phyloP scores from a whole-genome alignment of 2,329 filamentous ascomycete genomes.

The Gaeumannomyces sp. region DNA sequence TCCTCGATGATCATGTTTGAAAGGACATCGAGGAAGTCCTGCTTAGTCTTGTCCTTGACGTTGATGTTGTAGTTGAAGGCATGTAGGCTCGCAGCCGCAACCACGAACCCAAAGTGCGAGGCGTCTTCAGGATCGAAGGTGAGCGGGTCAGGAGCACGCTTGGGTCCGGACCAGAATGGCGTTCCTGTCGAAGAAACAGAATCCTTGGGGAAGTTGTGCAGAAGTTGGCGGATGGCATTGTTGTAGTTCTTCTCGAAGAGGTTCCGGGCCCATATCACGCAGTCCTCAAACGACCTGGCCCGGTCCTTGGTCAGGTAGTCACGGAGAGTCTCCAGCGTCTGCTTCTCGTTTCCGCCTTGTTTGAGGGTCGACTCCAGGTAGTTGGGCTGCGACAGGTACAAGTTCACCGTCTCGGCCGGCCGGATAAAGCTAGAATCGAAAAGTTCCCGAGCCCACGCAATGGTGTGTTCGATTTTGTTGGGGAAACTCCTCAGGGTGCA shows the following conservation, averaged over 20 bases:
- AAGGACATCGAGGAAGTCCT: slow-evolving; percentile 71
- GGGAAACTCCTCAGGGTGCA: slow-evolving; percentile 96
- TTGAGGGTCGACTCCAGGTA: slow-evolving; percentile 84
- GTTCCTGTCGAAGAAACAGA: slow-evolving; percentile 80
- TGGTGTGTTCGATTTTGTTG: slow-evolving; percentile 97
- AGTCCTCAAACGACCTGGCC: slow-evolving; percentile 89
- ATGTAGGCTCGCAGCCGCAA: slow-evolving; percentile 84
- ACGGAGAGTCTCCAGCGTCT: slow-evolving; percentile 81
- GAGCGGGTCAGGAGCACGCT: slow-evolving; percentile 87
- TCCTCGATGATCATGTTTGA: slow-evolving; percentile 94
- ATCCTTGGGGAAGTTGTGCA: slow-evolving; percentile 97
- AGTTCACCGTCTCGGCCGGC: slow-evolving; percentile 86
- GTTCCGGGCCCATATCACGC: slow-evolving; percentile 88
- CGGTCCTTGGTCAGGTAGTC: slow-evolving; percentile 90
- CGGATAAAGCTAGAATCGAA: slow-evolving; percentile 94
- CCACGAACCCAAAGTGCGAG: slow-evolving; percentile 82
- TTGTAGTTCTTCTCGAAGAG: slow-evolving; percentile 96
- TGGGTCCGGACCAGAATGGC: slow-evolving; percentile 96
- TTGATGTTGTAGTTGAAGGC: slow-evolving; percentile 98
- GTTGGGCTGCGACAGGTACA: slow-evolving; percentile 86
- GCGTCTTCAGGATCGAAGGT: slow-evolving; percentile 81
- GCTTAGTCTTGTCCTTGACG: slow-evolving; percentile 63
- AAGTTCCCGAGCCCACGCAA: slow-evolving; percentile 93
- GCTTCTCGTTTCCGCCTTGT: slow-evolving; percentile 91
- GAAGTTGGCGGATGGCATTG: slow-evolving; percentile 89